A percentile compares a stretch with the other conserved stretches of the same genome.
Conservation (phyloP, 257 asterid species). For the Fraxinus americana region DNA sequence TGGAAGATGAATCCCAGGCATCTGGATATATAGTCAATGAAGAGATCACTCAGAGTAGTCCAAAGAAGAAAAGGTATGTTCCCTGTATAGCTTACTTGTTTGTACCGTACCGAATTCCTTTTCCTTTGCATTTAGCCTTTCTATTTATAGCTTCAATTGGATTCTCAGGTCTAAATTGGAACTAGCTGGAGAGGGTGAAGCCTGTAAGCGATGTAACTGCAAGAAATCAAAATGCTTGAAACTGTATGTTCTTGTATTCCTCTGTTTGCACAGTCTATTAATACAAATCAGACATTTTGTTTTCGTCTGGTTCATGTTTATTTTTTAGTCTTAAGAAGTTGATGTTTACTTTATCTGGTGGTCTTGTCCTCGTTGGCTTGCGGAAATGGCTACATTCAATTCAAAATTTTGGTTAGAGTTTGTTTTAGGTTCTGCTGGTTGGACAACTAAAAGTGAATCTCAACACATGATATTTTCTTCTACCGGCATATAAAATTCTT, state of each 20-base stretch:
- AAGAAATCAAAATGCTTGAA: conserved; percentile 66
- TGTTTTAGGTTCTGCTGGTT: too few relatives aligned
- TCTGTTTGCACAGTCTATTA: neutral
- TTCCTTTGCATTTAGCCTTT: neutral
- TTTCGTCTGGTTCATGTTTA: too few relatives aligned
- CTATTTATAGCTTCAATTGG: conserved; percentile 10
- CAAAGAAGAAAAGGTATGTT: conserved; percentile 59
- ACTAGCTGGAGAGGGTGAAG: conserved; percentile 41
- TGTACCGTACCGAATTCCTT: neutral
- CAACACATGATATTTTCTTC: too few relatives aligned
- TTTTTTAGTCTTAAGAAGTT: too few relatives aligned
- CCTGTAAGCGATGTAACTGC: conserved; percentile 72
- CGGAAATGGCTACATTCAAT: too few relatives aligned
- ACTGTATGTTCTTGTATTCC: conserved; percentile 45
- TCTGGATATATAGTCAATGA: conserved; percentile 41
- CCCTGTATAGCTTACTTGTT: neutral
- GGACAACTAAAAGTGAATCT: too few relatives aligned
- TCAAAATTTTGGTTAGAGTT: too few relatives aligned
- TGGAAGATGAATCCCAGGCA: conserved; percentile 50
- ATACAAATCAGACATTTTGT: too few relatives aligned
- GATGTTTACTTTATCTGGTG: too few relatives aligned
- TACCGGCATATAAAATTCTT: too few relatives aligned
- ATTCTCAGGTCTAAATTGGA: conserved; percentile 47
- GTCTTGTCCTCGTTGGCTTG: too few relatives aligned
- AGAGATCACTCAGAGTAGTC: conserved; percentile 55